These are phyloP conservation scores for Hypseocharis bilobata DNA, from an alignment of 441 rosid genomes.

Conservation along the genomic window DNA sequence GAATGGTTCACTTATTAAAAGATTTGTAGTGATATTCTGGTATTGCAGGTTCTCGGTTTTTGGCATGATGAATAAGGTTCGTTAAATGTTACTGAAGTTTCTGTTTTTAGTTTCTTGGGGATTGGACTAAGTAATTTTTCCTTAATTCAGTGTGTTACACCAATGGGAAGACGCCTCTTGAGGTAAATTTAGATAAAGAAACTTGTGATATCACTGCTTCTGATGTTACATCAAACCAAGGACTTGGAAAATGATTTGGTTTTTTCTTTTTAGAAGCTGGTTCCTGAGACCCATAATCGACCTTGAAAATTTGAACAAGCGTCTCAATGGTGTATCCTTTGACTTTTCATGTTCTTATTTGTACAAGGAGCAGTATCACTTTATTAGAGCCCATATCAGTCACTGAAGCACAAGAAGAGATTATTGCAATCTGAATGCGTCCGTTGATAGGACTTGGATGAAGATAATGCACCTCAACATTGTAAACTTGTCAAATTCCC, in stretches of 20 bases:
- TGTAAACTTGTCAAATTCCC: neutral
- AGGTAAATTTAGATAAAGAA: slow-evolving; percentile 40
- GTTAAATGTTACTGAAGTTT: slow-evolving; percentile 23
- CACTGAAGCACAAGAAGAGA: too few relatives aligned
- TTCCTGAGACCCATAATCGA: slow-evolving; percentile 90
- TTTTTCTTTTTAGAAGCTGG: slow-evolving; percentile 64
- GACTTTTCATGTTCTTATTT: slow-evolving; percentile 7
- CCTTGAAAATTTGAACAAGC: slow-evolving; percentile 57
- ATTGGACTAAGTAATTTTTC: slow-evolving; percentile 29
- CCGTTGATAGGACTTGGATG: too few relatives aligned
- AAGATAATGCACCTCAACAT: neutral
- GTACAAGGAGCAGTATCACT: slow-evolving; percentile 5
- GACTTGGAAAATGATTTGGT: slow-evolving; percentile 4
- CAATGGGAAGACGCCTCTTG: slow-evolving; percentile 78
- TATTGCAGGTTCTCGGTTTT: slow-evolving; percentile 82
- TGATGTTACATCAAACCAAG: slow-evolving; percentile 12
- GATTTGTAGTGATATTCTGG: slow-evolving; percentile 26
- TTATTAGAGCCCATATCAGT: too few relatives aligned
- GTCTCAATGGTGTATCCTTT: slow-evolving; percentile 89
- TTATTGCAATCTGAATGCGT: too few relatives aligned
- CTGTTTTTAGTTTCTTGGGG: slow-evolving; percentile 19
- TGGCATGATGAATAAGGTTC: slow-evolving; percentile 95
- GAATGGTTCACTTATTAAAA: slow-evolving; percentile 20
- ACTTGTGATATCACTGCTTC: slow-evolving; percentile 18
- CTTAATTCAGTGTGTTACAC: slow-evolving; percentile 70